A percentile compares a stretch with the other conserved stretches of the same genome.
phyloP scores from a whole-genome alignment of 1,139 yeast species.

The Debaryomycetaceae sp. region DNA sequence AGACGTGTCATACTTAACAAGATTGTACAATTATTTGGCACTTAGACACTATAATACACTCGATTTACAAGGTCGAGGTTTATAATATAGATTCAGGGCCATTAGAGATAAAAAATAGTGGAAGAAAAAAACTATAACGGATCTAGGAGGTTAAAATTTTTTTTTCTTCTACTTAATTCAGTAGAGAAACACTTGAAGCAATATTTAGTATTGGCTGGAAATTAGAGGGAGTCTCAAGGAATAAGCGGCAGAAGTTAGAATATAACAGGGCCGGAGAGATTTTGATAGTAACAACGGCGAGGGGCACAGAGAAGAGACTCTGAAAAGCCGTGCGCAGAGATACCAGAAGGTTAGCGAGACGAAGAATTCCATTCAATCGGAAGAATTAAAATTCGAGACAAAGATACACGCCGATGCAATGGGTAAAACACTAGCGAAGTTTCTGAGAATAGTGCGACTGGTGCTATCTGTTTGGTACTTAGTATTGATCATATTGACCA shows the following conservation, averaged over 20 bases:
- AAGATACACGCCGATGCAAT: not conserved
- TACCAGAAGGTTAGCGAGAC: not conserved
- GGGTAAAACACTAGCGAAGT: not conserved
- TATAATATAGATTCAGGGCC: not conserved
- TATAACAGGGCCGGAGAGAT: no score
- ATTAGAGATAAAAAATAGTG: not conserved
- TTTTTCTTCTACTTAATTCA: not conserved
- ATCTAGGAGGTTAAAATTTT: not conserved
- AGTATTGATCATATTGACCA: slow-evolving; percentile 69
- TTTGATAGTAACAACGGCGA: no score
- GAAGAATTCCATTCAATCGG: no score
- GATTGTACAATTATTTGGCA: no score
- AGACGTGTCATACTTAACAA: no score
- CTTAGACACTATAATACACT: no score
- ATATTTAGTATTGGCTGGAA: no score
- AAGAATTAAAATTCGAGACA: not conserved
- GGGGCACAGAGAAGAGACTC: not conserved
- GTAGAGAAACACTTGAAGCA: no score
- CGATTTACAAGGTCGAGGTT: no score
- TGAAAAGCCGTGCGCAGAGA: not conserved
- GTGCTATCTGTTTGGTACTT: slow-evolving; percentile 52
- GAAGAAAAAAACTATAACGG: not conserved
- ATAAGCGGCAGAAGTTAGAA: no score
- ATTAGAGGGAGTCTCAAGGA: no score
- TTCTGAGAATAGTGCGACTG: slow-evolving; percentile 3